phyloP scores from a whole-genome alignment of 192 early-diverging fungal species.

The Coemansia sp. region DNA sequence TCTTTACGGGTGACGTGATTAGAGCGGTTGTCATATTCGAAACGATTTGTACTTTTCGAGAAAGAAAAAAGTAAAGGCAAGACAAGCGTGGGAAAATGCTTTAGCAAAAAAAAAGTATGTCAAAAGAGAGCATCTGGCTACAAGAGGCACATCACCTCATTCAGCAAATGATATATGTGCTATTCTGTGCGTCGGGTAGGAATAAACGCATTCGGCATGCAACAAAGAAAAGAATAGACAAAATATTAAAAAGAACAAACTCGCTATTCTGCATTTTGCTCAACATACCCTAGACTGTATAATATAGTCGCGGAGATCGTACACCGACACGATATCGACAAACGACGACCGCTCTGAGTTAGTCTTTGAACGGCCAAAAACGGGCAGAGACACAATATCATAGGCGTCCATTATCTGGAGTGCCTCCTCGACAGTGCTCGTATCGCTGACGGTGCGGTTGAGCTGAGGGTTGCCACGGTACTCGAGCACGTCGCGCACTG shows the following conservation, averaged over 20 bases:
- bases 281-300: conserved; percentile 29
- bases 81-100: neutral
- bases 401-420: conserved; percentile 34
- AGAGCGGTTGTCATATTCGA: neutral
- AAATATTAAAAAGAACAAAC: no score
- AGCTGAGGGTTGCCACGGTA: conserved; percentile 38
- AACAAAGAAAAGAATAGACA: no score
- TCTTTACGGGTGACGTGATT: neutral
- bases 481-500: conserved; percentile 41
- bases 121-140: no score
- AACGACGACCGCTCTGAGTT: conserved; percentile 5
- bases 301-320: conserved; percentile 49
- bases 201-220: no score
- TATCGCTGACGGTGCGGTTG: conserved; percentile 18
- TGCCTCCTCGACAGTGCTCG: conserved; percentile 22
- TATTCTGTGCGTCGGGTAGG: no score
- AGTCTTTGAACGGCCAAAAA: conserved; percentile 14
- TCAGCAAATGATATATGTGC: no score
- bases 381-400: conserved; percentile 45
- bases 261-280: neutral
- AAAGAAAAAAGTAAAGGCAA: neutral
- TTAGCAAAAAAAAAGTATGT: neutral
- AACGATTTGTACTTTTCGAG: no score
- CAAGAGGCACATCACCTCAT: no score
- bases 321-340: conserved; percentile 46